Percentiles rank a stretch among this genome's conserved stretches.
Conservation (phyloP, 2,329 filamentous ascomycete species). For the Paramyrothecium sp. region DNA sequence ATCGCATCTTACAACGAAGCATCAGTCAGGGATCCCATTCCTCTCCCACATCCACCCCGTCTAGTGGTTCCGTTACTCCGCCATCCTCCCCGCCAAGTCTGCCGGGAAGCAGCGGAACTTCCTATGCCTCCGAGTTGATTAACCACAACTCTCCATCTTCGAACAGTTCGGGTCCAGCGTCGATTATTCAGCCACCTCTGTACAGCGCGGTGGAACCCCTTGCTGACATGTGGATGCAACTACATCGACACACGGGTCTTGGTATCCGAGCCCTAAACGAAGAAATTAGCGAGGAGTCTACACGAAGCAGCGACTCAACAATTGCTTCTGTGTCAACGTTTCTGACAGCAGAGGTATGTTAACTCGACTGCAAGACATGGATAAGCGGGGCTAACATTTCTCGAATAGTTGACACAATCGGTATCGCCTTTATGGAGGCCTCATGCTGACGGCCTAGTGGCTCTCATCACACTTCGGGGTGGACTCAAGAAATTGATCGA, state of each 20-base stretch:
- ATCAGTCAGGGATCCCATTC: neutral
- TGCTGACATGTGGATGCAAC: constrained; percentile 1
- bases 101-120: neutral
- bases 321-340: constrained; percentile 8
- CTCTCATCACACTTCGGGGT: neutral
- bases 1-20: constrained; percentile 1
- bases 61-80: neutral
- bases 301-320: neutral
- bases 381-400: neutral
- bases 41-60: neutral
- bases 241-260: constrained; percentile 1
- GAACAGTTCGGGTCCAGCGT: neutral
- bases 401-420: neutral
- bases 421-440: neutral
- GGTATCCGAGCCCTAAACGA: neutral
- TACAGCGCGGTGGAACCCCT: neutral
- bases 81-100: neutral
- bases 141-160: neutral
- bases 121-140: neutral
- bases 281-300: constrained; percentile 4
- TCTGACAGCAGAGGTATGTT: neutral
- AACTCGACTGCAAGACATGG: neutral
- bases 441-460: neutral
- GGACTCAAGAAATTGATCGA: neutral
- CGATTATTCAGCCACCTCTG: neutral